Percentiles rank a stretch among this genome's conserved stretches.
Conservation (phyloP, 495 filamentous ascomycete species). For the Trichoderma erinaceum region DNA sequence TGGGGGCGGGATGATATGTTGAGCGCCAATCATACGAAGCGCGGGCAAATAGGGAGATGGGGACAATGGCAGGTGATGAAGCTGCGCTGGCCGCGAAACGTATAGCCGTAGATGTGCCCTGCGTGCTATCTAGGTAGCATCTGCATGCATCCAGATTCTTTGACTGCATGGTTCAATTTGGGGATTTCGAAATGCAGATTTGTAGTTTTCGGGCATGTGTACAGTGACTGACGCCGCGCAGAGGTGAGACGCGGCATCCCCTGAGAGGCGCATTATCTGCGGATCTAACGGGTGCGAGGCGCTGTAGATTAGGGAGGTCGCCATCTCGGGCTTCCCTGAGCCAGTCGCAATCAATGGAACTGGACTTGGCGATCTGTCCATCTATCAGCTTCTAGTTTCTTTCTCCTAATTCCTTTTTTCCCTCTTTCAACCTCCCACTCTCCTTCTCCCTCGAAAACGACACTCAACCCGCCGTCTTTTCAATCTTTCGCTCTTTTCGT, state of each 20-base stretch:
- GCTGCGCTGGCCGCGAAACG: too few relatives aligned
- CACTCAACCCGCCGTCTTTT: not conserved
- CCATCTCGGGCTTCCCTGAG: not conserved
- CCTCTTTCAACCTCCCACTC: not conserved
- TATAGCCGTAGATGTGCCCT: too few relatives aligned
- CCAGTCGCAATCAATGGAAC: not conserved
- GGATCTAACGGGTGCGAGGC: conserved; percentile 6
- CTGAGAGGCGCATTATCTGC: conserved; percentile 11
- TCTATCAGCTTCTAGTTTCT: not conserved
- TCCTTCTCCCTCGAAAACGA: not conserved
- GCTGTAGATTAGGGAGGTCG: conserved; percentile 3
- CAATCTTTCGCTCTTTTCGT: not conserved
- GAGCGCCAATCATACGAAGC: not conserved
- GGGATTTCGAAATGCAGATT: not conserved
- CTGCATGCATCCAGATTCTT: not conserved
- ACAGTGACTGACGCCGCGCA: not conserved
- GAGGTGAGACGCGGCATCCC: not conserved
- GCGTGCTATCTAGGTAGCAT: too few relatives aligned
- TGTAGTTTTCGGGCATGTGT: not conserved
- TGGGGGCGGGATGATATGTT: not conserved
- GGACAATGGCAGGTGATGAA: too few relatives aligned
- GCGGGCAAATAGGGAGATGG: not conserved
- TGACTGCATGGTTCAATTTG: not conserved
- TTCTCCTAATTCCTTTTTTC: not conserved
- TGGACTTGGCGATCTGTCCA: not conserved